Conservation (phyloP, 352 stramenopile genomes). For the Globisporangium megalacanthum region DNA sequence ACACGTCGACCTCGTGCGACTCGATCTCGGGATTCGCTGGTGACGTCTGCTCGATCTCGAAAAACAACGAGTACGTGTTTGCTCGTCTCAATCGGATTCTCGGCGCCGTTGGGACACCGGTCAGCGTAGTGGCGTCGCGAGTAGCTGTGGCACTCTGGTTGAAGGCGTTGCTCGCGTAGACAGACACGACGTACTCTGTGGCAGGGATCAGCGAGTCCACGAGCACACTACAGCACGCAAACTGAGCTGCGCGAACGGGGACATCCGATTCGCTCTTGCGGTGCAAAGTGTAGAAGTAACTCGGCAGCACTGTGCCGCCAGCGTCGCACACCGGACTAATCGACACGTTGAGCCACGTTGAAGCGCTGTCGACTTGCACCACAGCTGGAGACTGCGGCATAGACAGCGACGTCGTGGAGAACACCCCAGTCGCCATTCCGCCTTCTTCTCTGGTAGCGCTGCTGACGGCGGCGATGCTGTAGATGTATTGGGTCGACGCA, state of each 20-base stretch:
- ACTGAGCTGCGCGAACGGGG: conserved; percentile 17
- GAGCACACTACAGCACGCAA: conserved; percentile 40
- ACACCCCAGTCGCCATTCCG: conserved; percentile 18
- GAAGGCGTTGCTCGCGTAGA: conserved; percentile 25
- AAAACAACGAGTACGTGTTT: conserved; percentile 36
- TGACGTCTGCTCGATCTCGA: conserved; percentile 12
- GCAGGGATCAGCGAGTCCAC: conserved; percentile 19
- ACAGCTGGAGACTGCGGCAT: conserved; percentile 22
- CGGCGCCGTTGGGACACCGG: conserved; percentile 24
- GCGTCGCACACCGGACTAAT: conserved; percentile 32
- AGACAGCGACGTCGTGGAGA: conserved; percentile 26
- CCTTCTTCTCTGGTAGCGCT: conserved; percentile 20
- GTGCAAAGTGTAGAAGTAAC: conserved; percentile 36
- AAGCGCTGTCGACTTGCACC: conserved; percentile 8
- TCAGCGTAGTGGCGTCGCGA: conserved; percentile 20
- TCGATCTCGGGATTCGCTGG: conserved; percentile 31
- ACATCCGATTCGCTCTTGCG: not conserved
- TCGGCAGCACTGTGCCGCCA: conserved; percentile 20
- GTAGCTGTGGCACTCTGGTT: conserved; percentile 13
- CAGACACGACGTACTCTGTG: conserved; percentile 25
- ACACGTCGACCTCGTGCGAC: conserved; percentile 23
- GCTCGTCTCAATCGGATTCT: conserved; percentile 16
- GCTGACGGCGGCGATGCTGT: conserved; percentile 41
- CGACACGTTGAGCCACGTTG: conserved; percentile 31
- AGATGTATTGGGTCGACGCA: conserved; percentile 34